Evolutionary conservation across 2,329 filamentous ascomycete species (phyloP).

Genomic region (Neofusicoccum umdonicola): DNA sequence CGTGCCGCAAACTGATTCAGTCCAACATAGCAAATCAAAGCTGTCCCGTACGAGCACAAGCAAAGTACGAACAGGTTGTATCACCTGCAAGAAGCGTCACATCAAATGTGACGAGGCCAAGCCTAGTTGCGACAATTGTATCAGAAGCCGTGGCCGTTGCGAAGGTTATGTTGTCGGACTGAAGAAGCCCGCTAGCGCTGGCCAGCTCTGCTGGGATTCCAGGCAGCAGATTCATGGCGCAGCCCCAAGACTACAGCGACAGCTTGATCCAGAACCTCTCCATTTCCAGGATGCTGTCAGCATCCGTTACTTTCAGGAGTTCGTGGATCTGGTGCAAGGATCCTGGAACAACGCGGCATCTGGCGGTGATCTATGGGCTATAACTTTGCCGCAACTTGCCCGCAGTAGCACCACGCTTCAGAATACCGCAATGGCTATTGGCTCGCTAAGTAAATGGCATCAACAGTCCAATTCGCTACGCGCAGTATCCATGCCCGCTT

Average conservation of each 20-base stretch:
- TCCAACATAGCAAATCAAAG: background rate
- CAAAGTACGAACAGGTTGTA: background rate
- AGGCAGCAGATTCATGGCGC: background rate
- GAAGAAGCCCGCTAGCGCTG: background rate
- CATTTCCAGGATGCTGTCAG: background rate
- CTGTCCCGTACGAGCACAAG: background rate
- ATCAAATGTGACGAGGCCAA: constrained; percentile 24
- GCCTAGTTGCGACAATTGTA: constrained; percentile 23
- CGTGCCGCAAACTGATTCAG: no score
- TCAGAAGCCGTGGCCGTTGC: background rate
- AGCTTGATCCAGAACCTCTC: background rate
- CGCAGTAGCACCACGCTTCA: background rate
- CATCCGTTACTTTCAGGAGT: background rate
- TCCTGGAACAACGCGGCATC: background rate
- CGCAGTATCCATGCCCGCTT: background rate
- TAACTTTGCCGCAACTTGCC: background rate
- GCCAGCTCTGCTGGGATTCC: background rate
- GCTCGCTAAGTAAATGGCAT: background rate
- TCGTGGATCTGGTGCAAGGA: background rate
- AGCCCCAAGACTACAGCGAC: background rate
- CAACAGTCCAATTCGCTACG: background rate
- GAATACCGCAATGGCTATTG: background rate
- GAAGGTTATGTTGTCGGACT: background rate
- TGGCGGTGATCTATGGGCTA: background rate
- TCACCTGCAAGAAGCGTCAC: background rate